These are phyloP conservation scores for Leishmania mexicana DNA, from an alignment of 208 protist genomes.

Conservation along the genomic window DNA sequence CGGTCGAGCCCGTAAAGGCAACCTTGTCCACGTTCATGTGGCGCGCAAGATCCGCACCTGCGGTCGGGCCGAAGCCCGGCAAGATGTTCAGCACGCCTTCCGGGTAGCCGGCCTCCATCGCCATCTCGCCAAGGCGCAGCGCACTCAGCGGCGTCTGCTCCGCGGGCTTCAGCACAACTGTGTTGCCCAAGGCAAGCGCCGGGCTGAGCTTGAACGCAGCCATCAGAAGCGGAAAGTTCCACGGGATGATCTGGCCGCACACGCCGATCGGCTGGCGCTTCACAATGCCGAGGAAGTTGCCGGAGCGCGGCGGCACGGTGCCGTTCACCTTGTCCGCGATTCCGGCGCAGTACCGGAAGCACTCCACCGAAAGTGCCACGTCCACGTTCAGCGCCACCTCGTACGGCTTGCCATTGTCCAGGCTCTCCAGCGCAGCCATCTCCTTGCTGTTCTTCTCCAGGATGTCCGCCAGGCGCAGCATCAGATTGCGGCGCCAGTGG, in stretches of 20 bases:
- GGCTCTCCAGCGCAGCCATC: slow-evolving; percentile 79
- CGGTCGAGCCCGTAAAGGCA: slow-evolving; percentile 89
- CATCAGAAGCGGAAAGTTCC: slow-evolving; percentile 94
- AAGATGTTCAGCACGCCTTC: slow-evolving; percentile 90
- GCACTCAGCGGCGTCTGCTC: slow-evolving; percentile 91
- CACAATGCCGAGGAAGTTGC: slow-evolving; percentile 70
- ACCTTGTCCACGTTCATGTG: slow-evolving; percentile 91
- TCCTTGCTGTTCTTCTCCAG: slow-evolving; percentile 68
- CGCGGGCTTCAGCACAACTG: slow-evolving; percentile 88
- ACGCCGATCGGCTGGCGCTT: slow-evolving; percentile 87
- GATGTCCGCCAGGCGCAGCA: slow-evolving; percentile 81
- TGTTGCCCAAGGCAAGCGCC: slow-evolving; percentile 84
- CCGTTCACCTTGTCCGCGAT: slow-evolving; percentile 92
- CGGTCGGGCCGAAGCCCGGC: slow-evolving; percentile 75
- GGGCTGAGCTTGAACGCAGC: slow-evolving; percentile 87
- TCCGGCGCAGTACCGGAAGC: slow-evolving; percentile 89
- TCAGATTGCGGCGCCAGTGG: slow-evolving; percentile 50
- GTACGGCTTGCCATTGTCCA: slow-evolving; percentile 93
- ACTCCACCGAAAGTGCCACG: slow-evolving; percentile 55
- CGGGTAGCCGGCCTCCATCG: slow-evolving; percentile 85
- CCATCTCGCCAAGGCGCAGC: slow-evolving; percentile 78
- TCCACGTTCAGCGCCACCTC: slow-evolving; percentile 59
- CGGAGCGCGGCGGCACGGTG: slow-evolving; percentile 55
- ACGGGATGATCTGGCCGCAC: slow-evolving; percentile 87
- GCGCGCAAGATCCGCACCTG: slow-evolving; percentile 56